A percentile compares a stretch with the other conserved stretches of the same genome.
Conservation (phyloP, 352 stramenopile genomes). For the Pythium insidiosum region DNA sequence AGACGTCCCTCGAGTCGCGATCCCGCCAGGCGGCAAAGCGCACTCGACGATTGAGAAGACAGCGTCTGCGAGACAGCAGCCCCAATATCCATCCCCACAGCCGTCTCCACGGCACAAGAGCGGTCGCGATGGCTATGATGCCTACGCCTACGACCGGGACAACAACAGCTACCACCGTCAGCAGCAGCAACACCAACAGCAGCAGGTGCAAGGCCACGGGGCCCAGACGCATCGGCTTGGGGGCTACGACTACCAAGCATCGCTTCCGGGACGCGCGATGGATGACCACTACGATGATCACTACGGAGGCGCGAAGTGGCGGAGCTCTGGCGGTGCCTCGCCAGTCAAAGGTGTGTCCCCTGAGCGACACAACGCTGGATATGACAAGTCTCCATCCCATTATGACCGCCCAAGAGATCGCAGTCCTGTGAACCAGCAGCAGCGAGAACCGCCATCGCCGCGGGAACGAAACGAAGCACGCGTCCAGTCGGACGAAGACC, state of each 20-base stretch:
- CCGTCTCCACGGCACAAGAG: constrained; percentile 22
- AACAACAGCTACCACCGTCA: constrained; percentile 18
- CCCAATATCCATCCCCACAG: constrained; percentile 12
- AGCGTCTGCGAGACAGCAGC: too few species aligned
- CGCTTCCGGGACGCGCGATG: constrained; percentile 23
- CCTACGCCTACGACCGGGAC: constrained; percentile 8
- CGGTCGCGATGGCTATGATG: constrained; percentile 20
- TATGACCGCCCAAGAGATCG: constrained; percentile 10
- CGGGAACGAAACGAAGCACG: constrained; percentile 55
- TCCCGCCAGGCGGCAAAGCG: background rate
- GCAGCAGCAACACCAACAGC: background rate
- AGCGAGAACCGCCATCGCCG: constrained; percentile 31
- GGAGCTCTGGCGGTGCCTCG: constrained; percentile 2
- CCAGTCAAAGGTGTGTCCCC: constrained; percentile 10
- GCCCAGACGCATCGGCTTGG: too few species aligned
- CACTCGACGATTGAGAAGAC: too few species aligned
- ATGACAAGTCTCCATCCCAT: too few species aligned
- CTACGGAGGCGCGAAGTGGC: too few species aligned
- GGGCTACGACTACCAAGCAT: too few species aligned
- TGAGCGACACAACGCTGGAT: constrained; percentile 5
- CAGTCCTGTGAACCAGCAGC: constrained; percentile 7
- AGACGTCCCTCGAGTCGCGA: too few species aligned
- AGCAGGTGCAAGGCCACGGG: background rate
- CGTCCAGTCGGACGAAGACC: constrained; percentile 45
- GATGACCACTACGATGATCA: constrained; percentile 18